phyloP scores from a whole-genome alignment of 192 early-diverging fungal species.

The Gryganskiella cystojenkinii region DNA sequence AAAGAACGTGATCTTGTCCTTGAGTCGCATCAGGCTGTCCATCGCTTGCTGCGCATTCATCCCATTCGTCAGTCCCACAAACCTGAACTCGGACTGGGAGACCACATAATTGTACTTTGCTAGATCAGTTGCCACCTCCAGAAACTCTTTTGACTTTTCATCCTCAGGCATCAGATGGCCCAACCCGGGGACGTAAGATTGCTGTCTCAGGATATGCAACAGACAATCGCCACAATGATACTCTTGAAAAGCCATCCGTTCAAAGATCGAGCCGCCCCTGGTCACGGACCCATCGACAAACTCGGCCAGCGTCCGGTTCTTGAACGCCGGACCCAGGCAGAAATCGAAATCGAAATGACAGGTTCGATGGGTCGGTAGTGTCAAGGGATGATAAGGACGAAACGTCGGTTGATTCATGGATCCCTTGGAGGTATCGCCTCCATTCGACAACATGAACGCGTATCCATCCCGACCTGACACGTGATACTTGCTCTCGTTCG shows the following conservation, averaged over 20 bases:
- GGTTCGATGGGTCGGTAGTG: not conserved
- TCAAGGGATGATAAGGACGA: not conserved
- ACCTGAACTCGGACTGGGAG: conserved; percentile 19
- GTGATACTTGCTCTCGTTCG: conserved; percentile 13
- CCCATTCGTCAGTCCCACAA: conserved; percentile 13
- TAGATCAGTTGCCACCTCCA: conserved; percentile 13
- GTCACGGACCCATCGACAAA: conserved; percentile 9
- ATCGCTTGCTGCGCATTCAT: not conserved
- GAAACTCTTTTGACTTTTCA: conserved; percentile 7
- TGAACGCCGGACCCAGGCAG: too few species aligned
- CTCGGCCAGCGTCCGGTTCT: not conserved
- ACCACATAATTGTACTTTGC: conserved; percentile 44
- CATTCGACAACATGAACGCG: conserved; percentile 24
- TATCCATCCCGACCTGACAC: conserved; percentile 43
- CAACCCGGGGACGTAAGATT: not conserved
- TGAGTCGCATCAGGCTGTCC: not conserved
- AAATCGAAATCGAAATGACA: conserved; percentile 13
- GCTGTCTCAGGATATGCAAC: conserved; percentile 34
- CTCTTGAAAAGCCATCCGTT: conserved; percentile 33
- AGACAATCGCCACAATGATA: conserved; percentile 54
- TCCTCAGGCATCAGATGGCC: conserved; percentile 23
- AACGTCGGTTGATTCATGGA: not conserved
- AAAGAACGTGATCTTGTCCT: conserved; percentile 18
- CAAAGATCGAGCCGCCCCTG: conserved; percentile 26
- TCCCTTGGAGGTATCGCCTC: not conserved